phyloP scores from a whole-genome alignment of 2,329 filamentous ascomycete species.

The Dendryphion nanum region DNA sequence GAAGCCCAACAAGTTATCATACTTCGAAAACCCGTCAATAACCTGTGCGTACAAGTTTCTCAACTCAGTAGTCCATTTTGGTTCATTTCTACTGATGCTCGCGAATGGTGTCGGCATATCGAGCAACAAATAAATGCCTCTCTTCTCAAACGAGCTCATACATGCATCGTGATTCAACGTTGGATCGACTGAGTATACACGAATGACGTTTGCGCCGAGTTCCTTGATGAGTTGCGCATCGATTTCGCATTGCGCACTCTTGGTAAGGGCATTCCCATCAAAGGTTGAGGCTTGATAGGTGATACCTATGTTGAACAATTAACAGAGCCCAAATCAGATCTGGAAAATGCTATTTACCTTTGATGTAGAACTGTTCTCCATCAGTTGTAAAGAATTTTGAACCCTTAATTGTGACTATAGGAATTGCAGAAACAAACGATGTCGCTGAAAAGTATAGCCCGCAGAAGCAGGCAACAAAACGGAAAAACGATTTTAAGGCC shows the following conservation, averaged over 20 bases:
- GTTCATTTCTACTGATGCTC: slow-evolving; percentile 4
- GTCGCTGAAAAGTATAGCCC: no score
- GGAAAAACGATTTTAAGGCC: no score
- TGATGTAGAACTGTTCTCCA: slow-evolving; percentile 1
- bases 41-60: slow-evolving; percentile 4
- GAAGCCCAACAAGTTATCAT: slow-evolving; percentile 7
- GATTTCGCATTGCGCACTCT: slow-evolving; percentile 9
- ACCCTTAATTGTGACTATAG: not conserved
- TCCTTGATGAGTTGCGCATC: slow-evolving; percentile 8
- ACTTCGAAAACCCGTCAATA: slow-evolving; percentile 6
- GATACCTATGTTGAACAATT: no score
- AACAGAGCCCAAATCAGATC: no score
- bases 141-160: slow-evolving; percentile 10
- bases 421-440: no score
- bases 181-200: slow-evolving; percentile 10
- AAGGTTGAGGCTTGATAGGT: not conserved
- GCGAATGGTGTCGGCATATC: slow-evolving; percentile 6
- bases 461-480: no score
- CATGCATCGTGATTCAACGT: slow-evolving; percentile 12
- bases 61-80: slow-evolving; percentile 5
- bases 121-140: slow-evolving; percentile 12
- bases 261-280: slow-evolving; percentile 4
- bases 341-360: slow-evolving; percentile 1
- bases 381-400: slow-evolving; percentile 2
- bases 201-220: slow-evolving; percentile 9